These are phyloP conservation scores for Arthroderma uncinatum DNA, from an alignment of 2,329 filamentous ascomycete species.

Conservation along the genomic window DNA sequence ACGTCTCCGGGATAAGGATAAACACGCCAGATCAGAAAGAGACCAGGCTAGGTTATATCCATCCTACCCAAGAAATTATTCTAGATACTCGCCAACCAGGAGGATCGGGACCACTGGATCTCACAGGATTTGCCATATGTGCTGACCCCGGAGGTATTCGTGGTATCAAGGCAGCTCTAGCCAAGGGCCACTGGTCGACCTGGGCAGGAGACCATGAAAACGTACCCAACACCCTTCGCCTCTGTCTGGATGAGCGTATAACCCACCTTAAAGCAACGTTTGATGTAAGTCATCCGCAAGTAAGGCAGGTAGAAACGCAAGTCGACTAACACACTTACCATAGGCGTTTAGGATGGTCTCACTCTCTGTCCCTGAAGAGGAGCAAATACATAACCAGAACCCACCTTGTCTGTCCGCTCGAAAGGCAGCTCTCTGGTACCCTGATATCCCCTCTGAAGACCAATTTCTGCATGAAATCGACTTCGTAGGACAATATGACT, in stretches of 20 bases:
- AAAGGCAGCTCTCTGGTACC: constrained; percentile 18
- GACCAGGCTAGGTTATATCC: constrained; percentile 12
- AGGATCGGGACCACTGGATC: not conserved
- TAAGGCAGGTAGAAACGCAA: not conserved
- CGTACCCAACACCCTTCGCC: constrained; percentile 14
- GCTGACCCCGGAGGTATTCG: constrained; percentile 15
- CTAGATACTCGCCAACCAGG: constrained; percentile 6
- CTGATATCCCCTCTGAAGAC: constrained; percentile 12
- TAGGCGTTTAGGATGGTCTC: constrained; percentile 18
- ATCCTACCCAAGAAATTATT: constrained; percentile 6
- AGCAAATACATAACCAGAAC: constrained; percentile 8
- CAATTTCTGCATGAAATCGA: constrained; percentile 12
- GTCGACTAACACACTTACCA: not conserved
- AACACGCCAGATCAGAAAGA: constrained; percentile 1
- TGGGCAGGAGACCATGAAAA: constrained; percentile 15
- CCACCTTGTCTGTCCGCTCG: constrained; percentile 11
- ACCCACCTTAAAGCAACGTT: constrained; percentile 14
- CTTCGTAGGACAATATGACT: constrained; percentile 7
- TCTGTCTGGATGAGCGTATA: constrained; percentile 16
- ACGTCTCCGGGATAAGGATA: constrained; percentile 14
- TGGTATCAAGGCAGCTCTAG: constrained; percentile 13
- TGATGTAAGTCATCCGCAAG: constrained; percentile 12
- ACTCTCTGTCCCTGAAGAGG: constrained; percentile 15
- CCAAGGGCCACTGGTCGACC: constrained; percentile 11
- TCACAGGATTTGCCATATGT: constrained; percentile 15